These are phyloP conservation scores for Cochlearia excelsa DNA, from an alignment of 345 rosid genomes.

Conservation along the genomic window DNA sequence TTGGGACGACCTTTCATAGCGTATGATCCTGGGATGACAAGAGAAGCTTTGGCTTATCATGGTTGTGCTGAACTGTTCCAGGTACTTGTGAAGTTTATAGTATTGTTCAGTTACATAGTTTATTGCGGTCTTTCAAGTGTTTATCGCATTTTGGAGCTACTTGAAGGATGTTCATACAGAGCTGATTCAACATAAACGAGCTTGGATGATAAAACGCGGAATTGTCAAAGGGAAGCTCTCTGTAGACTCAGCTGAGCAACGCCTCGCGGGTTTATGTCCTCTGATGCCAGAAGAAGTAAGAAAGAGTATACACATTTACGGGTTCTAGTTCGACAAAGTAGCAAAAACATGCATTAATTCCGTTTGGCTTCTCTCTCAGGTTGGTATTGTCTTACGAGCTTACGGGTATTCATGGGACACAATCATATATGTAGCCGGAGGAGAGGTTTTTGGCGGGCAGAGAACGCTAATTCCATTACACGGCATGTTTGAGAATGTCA, in stretches of 20 bases:
- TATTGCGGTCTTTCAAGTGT: neutral
- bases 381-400: conserved; percentile 93
- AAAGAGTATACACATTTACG: neutral
- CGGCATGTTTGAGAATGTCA: conserved; percentile 84
- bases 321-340: neutral
- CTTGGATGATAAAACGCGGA: conserved; percentile 87
- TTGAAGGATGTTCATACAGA: conserved; percentile 93
- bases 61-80: conserved; percentile 99
- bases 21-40: conserved; percentile 94
- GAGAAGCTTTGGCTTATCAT: conserved; percentile 92
- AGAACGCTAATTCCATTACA: conserved; percentile 83
- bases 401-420: conserved; percentile 93
- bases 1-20: conserved; percentile 87
- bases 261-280: conserved; percentile 79
- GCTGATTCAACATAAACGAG: conserved; percentile 90
- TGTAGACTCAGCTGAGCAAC: conserved; percentile 58
- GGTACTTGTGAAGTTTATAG: conserved; percentile 48
- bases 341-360: neutral
- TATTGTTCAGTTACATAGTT: neutral
- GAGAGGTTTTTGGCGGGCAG: conserved; percentile 97
- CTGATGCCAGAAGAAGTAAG: conserved; percentile 92
- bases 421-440: conserved; percentile 79
- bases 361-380: conserved; percentile 41
- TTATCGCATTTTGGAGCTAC: conserved; percentile 53
- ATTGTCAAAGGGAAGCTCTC: conserved; percentile 73